Conservation (phyloP, 345 rosid genomes). For the Aegle marmelos region DNA sequence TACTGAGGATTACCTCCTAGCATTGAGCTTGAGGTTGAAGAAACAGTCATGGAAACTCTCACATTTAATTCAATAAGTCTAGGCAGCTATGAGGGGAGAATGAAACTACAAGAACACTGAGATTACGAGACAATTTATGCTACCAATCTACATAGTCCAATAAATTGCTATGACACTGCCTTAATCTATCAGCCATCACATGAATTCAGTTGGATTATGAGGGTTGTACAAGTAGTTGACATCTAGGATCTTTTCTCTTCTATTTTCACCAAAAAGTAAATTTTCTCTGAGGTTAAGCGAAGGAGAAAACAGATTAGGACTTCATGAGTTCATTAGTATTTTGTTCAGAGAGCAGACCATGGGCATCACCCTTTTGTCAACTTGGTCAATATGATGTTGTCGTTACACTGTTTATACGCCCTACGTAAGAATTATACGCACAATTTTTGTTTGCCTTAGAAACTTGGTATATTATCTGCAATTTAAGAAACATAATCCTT, state of each 20-base stretch:
- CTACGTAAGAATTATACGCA: background rate
- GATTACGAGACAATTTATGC: constrained; percentile 1
- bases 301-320: background rate
- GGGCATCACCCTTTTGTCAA: background rate
- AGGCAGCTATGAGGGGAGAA: background rate
- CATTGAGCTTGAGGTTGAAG: background rate
- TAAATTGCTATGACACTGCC: background rate
- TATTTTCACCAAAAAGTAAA: background rate
- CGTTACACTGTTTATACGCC: background rate
- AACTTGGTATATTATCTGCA: background rate
- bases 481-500: background rate
- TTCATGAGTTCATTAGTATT: background rate
- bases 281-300: background rate
- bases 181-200: background rate
- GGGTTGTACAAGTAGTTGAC: background rate
- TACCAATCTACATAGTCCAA: background rate
- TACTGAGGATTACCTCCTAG: background rate
- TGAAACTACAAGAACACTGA: background rate
- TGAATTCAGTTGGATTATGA: background rate
- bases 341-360: background rate
- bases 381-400: background rate
- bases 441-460: background rate
- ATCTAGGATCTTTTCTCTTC: background rate
- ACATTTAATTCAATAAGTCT: background rate
- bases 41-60: background rate